A percentile compares a stretch with the other conserved stretches of the same genome.
phyloP scores from a whole-genome alignment of 768 basidiomycete genomes.

The Daedaleopsis nitida region DNA sequence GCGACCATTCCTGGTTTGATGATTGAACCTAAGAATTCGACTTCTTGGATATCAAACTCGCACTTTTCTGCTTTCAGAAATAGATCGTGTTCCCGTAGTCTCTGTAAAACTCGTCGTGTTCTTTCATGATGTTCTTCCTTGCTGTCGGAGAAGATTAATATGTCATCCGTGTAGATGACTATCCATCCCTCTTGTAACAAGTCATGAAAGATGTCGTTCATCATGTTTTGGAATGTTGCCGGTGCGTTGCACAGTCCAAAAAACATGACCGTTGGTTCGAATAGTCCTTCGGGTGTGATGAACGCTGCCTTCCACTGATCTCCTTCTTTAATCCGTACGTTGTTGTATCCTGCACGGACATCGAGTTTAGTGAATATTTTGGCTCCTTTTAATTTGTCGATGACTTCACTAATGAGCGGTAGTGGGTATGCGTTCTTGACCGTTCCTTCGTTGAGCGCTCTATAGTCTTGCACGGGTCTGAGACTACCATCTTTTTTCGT shows the following conservation, averaged over 20 bases:
- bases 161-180: conserved; percentile 47
- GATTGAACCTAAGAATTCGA: conserved; percentile 37
- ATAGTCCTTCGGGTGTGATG: conserved; percentile 37
- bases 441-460: conserved; percentile 35
- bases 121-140: not conserved
- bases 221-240: conserved; percentile 39
- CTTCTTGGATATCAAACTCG: conserved; percentile 26
- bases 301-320: conserved; percentile 48
- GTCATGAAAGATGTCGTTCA: conserved; percentile 36
- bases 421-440: conserved; percentile 37
- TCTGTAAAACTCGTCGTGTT: conserved; percentile 30
- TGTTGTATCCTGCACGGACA: conserved; percentile 37
- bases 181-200: conserved; percentile 37
- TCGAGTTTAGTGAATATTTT: conserved; percentile 34
- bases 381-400: conserved; percentile 26
- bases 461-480: conserved; percentile 28
- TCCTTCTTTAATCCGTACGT: conserved; percentile 40
- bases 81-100: conserved; percentile 35
- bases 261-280: conserved; percentile 44
- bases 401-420: conserved; percentile 33
- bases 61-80: conserved; percentile 43
- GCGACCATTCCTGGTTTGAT: conserved; percentile 21
- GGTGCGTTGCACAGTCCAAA: conserved; percentile 39
- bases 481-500: conserved; percentile 31
- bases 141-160: conserved; percentile 28